These are phyloP conservation scores for Parastagonospora avenae DNA, from an alignment of 2,329 filamentous ascomycete genomes.

Conservation along the genomic window DNA sequence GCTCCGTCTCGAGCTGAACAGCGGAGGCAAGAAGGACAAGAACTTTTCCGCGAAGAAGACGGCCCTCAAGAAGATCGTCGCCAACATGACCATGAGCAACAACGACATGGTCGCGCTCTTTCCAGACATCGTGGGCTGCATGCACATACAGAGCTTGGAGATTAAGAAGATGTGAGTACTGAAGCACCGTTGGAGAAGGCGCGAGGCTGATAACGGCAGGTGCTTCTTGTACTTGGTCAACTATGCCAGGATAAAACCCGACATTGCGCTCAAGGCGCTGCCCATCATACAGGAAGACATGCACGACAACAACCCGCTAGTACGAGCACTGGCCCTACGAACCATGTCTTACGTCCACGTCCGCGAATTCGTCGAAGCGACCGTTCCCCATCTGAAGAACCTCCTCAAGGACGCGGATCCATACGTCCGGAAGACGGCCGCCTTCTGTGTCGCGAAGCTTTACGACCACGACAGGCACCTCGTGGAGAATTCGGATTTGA, in stretches of 20 bases:
- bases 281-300: constrained; percentile 90
- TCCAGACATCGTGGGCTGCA: constrained; percentile 92
- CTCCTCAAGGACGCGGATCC: constrained; percentile 86
- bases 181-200: background rate
- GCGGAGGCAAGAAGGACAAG: constrained; percentile 97
- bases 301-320: constrained; percentile 89
- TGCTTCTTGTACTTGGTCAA: constrained; percentile 98
- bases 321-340: constrained; percentile 86
- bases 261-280: constrained; percentile 90
- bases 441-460: constrained; percentile 94
- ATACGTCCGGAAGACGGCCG: constrained; percentile 96
- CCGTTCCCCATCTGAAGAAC: constrained; percentile 80
- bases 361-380: constrained; percentile 90
- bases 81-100: constrained; percentile 99
- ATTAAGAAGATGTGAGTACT: constrained; percentile 95
- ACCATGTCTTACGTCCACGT: constrained; percentile 99
- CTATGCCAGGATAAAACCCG: constrained; percentile 91
- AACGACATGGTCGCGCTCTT: constrained; percentile 99
- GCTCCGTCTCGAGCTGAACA: constrained; percentile 90
- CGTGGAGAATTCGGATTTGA: constrained; percentile 89
- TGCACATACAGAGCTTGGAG: constrained; percentile 91
- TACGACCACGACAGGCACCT: constrained; percentile 94
- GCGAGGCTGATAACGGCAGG: constrained; percentile 60
- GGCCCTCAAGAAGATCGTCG: constrained; percentile 98
- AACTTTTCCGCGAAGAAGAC: constrained; percentile 95